Base-by-base conservation (phyloP, 805 yeast genomes). In the Candida koratica region DNA sequence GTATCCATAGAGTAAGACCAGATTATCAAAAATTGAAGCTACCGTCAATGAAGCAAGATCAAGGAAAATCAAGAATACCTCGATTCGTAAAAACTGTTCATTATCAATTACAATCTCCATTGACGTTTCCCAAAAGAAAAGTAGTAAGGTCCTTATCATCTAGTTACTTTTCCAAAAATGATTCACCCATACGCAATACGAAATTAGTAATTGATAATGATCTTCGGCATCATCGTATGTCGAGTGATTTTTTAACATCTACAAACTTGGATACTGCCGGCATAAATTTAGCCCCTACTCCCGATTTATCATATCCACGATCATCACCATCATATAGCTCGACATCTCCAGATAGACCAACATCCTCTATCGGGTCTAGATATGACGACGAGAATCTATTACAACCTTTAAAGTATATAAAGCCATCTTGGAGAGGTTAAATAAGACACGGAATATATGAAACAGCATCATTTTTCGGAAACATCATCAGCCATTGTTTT, bases 311-410 rank as follows among this genome's bases (percentile, higher is more conserved):
- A 5, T 51, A 35, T 10, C 39, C 39, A 8, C 38, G 29, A 28
- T 33, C 41, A 9, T 26, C 42, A 20, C 42, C 42, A 3, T 41
- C 48, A 1, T 44, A 44, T 19, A 18, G 38, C 7, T 38, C 43
- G 1, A 44, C 48, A 5, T 59, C 67, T 1, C 65, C 67, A 2
- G 65, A 60, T 19, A 41, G 66, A 29, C 67, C 69, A 0, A 34
- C 48, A 3, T 55, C 65, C 3, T 51, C 67, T 0, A 47, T 62
- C 29, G 68, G 65, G 3, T 57, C 64, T 2, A 40, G 66, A 15
- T 59, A 48, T 32, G 65, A 61, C 32, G 62, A 58, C 16, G 45
- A 47, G 30, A 58, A 59, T 42, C 41, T 60, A 25, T 32, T 60
- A 4, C 62, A 52, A 37, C 51, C 56, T 9, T 35, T 48, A 9